phyloP scores from a whole-genome alignment of 371 early-diverging fungal species.

The Mucor sp. region DNA sequence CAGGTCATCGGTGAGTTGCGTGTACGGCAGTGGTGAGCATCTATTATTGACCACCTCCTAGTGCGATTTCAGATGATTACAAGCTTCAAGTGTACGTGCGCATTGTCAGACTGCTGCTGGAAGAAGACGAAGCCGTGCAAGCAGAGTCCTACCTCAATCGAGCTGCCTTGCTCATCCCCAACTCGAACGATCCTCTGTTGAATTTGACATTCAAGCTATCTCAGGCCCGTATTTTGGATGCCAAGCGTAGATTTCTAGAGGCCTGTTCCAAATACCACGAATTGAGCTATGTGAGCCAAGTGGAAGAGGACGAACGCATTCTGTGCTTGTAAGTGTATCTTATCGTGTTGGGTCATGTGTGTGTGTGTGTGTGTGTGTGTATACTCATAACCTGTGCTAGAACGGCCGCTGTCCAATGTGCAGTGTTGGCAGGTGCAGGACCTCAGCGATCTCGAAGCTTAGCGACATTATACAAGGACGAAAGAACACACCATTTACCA shows the following conservation, averaged over 20 bases:
- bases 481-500: constrained; percentile 70
- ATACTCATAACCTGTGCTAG: constrained; percentile 26
- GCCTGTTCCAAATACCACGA: constrained; percentile 86
- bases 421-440: constrained; percentile 91
- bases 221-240: constrained; percentile 87
- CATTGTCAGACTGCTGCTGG: constrained; percentile 81
- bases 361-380: too few relatives aligned
- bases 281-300: constrained; percentile 70
- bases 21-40: background rate
- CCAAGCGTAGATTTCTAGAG: constrained; percentile 83
- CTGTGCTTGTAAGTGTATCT: constrained; percentile 60
- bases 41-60: constrained; percentile 19
- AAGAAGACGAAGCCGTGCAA: constrained; percentile 80
- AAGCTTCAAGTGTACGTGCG: constrained; percentile 82
- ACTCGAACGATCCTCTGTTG: constrained; percentile 53
- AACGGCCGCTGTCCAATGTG: constrained; percentile 75
- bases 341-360: too few relatives aligned
- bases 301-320: constrained; percentile 69
- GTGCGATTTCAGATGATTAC: constrained; percentile 74
- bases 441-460: constrained; percentile 87
- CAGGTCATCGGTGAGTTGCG: constrained; percentile 71
- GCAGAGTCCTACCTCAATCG: constrained; percentile 87
- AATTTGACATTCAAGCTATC: constrained; percentile 69
- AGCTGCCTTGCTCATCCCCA: constrained; percentile 70
- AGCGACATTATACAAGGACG: constrained; percentile 92